Evolutionary conservation across 2,329 filamentous ascomycete genomes (phyloP), one percentile per base, ranked within the genome.

Genomic region (Graphilbum ipis-grandicollis): DNA sequence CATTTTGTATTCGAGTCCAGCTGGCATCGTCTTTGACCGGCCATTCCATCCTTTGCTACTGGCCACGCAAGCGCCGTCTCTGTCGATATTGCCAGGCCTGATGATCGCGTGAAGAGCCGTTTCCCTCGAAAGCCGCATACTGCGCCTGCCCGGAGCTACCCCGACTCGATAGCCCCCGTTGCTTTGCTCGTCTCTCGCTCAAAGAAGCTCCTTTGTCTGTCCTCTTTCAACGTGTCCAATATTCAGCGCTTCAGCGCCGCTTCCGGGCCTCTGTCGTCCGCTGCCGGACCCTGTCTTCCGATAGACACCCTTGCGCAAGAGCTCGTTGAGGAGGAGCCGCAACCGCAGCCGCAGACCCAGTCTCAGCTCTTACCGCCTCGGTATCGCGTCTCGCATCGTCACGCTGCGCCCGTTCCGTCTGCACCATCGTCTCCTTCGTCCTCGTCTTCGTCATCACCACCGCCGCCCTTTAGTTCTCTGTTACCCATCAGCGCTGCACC

Each of bases 381-480:
- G 50, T 76, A 76, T 54, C 68, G 68, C 41, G 55, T 56, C 42
- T 19, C 9, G n/a, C n/a, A n/a, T n/a, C n/a, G n/a, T n/a, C n/a
- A n/a, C n/a, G n/a, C n/a, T n/a, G n/a, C n/a, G n/a, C n/a, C n/a
- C n/a, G n/a, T n/a, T n/a, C n/a, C n/a, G n/a, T n/a, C n/a, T n/a
- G n/a, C n/a, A n/a, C n/a, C n/a, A n/a, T n/a, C n/a, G n/a, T n/a
- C n/a, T n/a, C n/a, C n/a, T n/a, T n/a, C n/a, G n/a, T n/a, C n/a
- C n/a, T n/a, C n/a, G 7, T 17, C 17, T 18, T 15, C 29, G 29
- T 17, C 29, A 31, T 18, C 12, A 6, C 18, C 29, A 28, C 14
- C 39, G 23, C 31, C 31, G 14, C 65, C 71, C 23, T 75, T 75
- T 49, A 74, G 67, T 39, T 73, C 69, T 41, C 65, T 75, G 54